A percentile compares a stretch with the other conserved stretches of the same genome.
These are phyloP conservation scores for Arthrobotrys megalospora DNA, from an alignment of 2,329 filamentous ascomycete species.

Conservation along the genomic window DNA sequence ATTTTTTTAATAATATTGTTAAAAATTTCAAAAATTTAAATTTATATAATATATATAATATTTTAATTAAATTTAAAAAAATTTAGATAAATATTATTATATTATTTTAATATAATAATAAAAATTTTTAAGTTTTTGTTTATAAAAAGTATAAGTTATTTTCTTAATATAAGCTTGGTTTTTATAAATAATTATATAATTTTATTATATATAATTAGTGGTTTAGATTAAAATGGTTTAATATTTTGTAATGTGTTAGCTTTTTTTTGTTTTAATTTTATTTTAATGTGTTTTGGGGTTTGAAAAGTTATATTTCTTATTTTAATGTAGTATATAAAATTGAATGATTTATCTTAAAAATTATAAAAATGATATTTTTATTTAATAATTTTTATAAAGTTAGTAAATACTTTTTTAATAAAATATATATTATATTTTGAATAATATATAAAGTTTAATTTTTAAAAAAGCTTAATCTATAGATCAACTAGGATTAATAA, in stretches of 20 bases:
- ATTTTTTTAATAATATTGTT: background rate
- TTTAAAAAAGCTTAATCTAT: background rate
- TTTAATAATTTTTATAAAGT: background rate
- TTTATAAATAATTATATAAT: background rate
- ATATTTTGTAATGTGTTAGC: background rate
- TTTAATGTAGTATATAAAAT: background rate
- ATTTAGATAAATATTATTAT: background rate
- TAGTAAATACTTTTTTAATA: background rate
- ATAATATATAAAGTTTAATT: constrained; percentile 1
- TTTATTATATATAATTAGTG: background rate
- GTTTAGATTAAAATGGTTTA: constrained; percentile 3
- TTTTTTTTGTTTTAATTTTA: constrained; percentile 1
- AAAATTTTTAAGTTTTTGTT: background rate
- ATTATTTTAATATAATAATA: background rate
- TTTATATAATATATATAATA: background rate
- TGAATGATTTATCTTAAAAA: background rate
- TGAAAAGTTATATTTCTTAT: background rate
- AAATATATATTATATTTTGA: background rate
- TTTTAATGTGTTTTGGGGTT: background rate
- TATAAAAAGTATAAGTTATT: background rate
- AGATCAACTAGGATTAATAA: background rate
- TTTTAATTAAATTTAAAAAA: background rate
- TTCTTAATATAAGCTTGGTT: background rate
- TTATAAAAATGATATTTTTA: background rate
- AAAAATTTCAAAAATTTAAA: background rate